These are phyloP conservation scores for Anthoceros angustus DNA, from an alignment of 225 moss, liverwort and hornwort genomes.

Conservation along the genomic window DNA sequence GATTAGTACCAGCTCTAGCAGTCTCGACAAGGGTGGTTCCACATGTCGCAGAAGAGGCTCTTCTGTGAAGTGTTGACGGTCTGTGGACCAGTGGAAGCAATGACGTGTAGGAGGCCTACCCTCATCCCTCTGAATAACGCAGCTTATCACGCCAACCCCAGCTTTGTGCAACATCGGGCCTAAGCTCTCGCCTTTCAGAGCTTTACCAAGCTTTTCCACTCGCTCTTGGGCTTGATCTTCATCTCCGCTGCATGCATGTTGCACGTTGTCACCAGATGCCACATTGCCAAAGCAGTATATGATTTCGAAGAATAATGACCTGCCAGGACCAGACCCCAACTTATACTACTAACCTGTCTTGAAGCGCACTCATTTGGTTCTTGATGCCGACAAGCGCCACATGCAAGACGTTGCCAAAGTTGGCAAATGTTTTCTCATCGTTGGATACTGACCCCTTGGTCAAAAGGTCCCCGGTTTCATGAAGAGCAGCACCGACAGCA, in stretches of 20 bases:
- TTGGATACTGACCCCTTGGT: conserved; percentile 19
- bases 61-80: conserved; percentile 58
- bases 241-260: conserved; percentile 49
- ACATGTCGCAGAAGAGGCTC: conserved; percentile 94
- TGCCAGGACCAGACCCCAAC: too few species aligned
- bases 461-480: conserved; percentile 39
- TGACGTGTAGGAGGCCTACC: conserved; percentile 80
- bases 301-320: too few species aligned
- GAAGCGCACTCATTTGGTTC: conserved; percentile 82
- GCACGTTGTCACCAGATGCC: neutral
- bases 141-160: conserved; percentile 85
- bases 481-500: conserved; percentile 57
- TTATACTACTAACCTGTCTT: conserved; percentile 45
- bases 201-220: conserved; percentile 73
- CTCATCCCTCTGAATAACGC: conserved; percentile 86
- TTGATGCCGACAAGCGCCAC: conserved; percentile 82
- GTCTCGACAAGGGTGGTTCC: conserved; percentile 74
- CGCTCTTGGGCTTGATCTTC: conserved; percentile 87
- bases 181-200: conserved; percentile 70
- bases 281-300: neutral
- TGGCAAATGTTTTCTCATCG: conserved; percentile 16
- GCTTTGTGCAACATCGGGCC: conserved; percentile 64
- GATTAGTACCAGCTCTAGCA: conserved; percentile 62
- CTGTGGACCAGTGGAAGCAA: conserved; percentile 84
- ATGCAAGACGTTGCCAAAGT: conserved; percentile 69